These are phyloP conservation scores for Lenwebbia sp. DNA, from an alignment of 345 rosid genomes.

Conservation along the genomic window DNA sequence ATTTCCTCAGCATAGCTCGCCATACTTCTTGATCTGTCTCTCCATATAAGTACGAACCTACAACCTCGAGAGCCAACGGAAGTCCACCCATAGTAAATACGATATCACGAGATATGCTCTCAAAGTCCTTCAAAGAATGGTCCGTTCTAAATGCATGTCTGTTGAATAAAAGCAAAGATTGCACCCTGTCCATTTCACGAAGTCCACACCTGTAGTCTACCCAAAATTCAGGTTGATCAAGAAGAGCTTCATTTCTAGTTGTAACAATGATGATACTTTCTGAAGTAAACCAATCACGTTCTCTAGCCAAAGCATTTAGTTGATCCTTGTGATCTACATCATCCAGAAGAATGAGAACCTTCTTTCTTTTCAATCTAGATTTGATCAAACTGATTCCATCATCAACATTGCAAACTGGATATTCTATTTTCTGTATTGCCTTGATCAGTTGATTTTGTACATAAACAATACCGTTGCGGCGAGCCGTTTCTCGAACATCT, in stretches of 20 bases:
- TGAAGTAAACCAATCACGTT: rapidly evolving
- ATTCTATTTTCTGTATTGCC: not conserved
- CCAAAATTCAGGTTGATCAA: not conserved
- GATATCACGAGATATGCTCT: not conserved
- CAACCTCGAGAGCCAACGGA: not conserved
- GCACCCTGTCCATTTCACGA: rapidly evolving
- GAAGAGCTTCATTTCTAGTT: not conserved
- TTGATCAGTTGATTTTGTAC: not conserved
- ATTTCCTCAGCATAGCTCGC: not conserved
- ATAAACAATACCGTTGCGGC: rapidly evolving
- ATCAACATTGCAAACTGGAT: not conserved
- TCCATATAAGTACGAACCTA: not conserved
- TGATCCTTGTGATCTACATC: not conserved
- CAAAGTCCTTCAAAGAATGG: not conserved
- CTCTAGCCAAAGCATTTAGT: not conserved
- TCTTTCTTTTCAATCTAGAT: not conserved
- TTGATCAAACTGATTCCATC: not conserved
- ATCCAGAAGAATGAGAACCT: not conserved
- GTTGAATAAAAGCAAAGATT: not conserved
- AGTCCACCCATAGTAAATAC: not conserved
- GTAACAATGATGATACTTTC: not conserved
- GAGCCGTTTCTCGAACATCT: not conserved
- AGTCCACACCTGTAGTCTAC: not conserved
- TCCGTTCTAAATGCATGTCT: not conserved
- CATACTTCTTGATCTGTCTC: not conserved